Evolutionary conservation across 768 basidiomycete genomes (phyloP).

Genomic region (Clathrus columnatus): DNA sequence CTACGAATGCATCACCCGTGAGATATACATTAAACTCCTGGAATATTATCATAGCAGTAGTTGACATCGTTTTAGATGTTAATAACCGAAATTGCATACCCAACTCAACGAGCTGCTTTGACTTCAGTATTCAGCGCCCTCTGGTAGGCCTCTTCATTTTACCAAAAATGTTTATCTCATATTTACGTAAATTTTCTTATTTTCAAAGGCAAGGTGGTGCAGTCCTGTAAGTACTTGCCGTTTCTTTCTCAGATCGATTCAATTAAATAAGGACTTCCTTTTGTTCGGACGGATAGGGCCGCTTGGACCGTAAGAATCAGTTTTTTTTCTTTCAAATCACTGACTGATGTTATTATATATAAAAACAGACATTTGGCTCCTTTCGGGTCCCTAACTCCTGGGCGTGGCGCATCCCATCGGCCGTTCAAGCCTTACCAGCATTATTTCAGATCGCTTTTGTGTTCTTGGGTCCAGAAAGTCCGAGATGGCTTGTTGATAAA

Average conservation of each 20-base stretch:
- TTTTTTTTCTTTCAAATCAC: neutral
- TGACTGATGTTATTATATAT: constrained; percentile 6
- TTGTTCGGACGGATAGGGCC: neutral
- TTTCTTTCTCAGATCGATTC: too few species aligned
- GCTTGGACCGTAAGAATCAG: constrained; percentile 6
- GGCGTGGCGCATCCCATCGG: constrained; percentile 38
- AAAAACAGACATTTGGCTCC: constrained; percentile 35
- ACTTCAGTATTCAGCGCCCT: constrained; percentile 58
- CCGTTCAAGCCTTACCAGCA: constrained; percentile 27
- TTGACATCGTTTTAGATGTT: constrained; percentile 28
- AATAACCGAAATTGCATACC: constrained; percentile 60
- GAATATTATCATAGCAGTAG: neutral
- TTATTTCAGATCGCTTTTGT: constrained; percentile 28
- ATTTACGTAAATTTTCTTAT: neutral
- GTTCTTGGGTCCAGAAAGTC: constrained; percentile 34
- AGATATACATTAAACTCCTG: neutral
- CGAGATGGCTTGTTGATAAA: constrained; percentile 25
- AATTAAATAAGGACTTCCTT: too few species aligned
- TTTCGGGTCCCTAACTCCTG: constrained; percentile 30
- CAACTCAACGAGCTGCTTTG: constrained; percentile 57
- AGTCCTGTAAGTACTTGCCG: constrained; percentile 5
- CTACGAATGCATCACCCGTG: constrained; percentile 50
- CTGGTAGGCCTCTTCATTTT: constrained; percentile 27
- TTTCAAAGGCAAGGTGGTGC: constrained; percentile 8
- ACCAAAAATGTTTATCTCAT: neutral